phyloP scores from a whole-genome alignment of 495 filamentous ascomycete genomes.

The Durotheca rogersii region DNA sequence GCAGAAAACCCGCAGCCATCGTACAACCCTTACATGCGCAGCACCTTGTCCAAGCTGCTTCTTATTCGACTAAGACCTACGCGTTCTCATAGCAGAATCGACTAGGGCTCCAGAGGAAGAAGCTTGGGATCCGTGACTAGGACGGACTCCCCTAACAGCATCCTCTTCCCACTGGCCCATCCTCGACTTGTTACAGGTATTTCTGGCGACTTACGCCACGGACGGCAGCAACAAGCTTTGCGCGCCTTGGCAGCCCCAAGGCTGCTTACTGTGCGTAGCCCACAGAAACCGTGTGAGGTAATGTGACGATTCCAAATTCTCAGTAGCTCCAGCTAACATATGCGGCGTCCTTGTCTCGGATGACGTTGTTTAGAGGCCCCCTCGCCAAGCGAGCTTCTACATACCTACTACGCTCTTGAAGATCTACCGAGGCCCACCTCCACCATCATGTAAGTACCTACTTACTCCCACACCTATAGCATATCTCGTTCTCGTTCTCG shows the following conservation, averaged over 20 bases:
- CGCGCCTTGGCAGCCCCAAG: constrained; percentile 25
- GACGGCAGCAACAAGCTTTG: constrained; percentile 31
- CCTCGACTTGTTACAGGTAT: constrained; percentile 6
- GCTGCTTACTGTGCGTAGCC: constrained; percentile 35
- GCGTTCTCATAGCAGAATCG: no score
- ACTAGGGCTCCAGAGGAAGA: constrained; percentile 1
- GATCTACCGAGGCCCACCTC: constrained; percentile 22
- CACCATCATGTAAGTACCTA: constrained; percentile 8
- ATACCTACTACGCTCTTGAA: constrained; percentile 22
- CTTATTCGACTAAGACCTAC: no score
- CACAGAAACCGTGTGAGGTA: constrained; percentile 23
- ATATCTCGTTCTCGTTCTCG: no score
- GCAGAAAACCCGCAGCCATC: no score
- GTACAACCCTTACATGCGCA: no score
- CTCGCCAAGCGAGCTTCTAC: constrained; percentile 19
- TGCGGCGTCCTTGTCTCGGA: constrained; percentile 24
- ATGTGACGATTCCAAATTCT: constrained; percentile 32
- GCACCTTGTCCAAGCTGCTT: no score
- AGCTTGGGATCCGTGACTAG: not conserved
- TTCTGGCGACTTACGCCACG: constrained; percentile 13
- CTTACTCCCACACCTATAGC: not conserved
- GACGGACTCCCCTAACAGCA: not conserved
- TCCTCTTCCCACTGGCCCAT: constrained; percentile 12
- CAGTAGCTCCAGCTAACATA: constrained; percentile 29
- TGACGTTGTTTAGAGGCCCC: constrained; percentile 19